Evolutionary conservation across 2,329 filamentous ascomycete genomes (phyloP).

Genomic region (Gnomoniopsis smithogilvyi): DNA sequence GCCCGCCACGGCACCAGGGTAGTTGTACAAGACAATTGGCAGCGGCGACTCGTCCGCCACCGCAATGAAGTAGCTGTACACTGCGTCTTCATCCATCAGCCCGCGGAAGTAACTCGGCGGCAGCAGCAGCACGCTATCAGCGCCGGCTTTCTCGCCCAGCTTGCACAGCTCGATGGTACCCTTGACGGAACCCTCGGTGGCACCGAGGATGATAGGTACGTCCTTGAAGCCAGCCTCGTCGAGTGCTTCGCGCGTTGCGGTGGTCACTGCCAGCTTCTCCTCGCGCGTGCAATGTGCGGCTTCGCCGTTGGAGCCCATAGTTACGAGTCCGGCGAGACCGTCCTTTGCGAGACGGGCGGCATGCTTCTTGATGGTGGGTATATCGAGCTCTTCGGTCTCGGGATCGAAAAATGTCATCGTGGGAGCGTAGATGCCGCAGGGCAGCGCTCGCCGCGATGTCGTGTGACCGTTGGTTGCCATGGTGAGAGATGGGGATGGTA

Average conservation of each 20-base stretch:
- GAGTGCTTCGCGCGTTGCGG: slow-evolving; percentile 75
- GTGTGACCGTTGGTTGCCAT: slow-evolving; percentile 35
- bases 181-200: slow-evolving; percentile 76
- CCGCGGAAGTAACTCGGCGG: slow-evolving; percentile 81
- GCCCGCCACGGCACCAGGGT: slow-evolving; percentile 80
- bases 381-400: slow-evolving; percentile 80
- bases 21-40: slow-evolving; percentile 86
- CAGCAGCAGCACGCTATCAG: slow-evolving; percentile 76
- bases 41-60: slow-evolving; percentile 75
- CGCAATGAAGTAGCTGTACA: slow-evolving; percentile 69
- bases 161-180: slow-evolving; percentile 75
- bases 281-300: slow-evolving; percentile 77
- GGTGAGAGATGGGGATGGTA: slow-evolving; percentile 13
- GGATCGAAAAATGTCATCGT: slow-evolving; percentile 90
- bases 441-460: slow-evolving; percentile 54
- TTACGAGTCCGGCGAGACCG: slow-evolving; percentile 77
- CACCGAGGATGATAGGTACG: slow-evolving; percentile 79
- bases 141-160: slow-evolving; percentile 65
- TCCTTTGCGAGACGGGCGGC: slow-evolving; percentile 73
- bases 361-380: slow-evolving; percentile 75
- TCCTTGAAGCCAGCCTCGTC: slow-evolving; percentile 73
- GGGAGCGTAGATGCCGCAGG: slow-evolving; percentile 81
- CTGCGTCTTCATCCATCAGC: slow-evolving; percentile 69
- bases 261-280: slow-evolving; percentile 73
- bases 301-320: slow-evolving; percentile 89